Evolutionary conservation across 192 early-diverging fungal genomes (phyloP).

Genomic region (Backusella sp.): DNA sequence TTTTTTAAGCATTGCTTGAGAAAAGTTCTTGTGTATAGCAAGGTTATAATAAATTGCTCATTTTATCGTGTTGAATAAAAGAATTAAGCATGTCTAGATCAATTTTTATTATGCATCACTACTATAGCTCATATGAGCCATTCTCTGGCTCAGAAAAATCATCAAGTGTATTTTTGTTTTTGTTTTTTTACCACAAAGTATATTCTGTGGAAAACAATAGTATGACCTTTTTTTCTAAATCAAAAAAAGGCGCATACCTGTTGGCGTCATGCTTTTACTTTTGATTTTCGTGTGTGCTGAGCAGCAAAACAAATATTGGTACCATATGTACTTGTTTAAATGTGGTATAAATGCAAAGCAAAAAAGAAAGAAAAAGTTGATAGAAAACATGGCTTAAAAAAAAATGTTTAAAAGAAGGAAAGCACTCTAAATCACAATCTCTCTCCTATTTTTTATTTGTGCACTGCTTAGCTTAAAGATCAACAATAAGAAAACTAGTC

Average conservation of each 20-base stretch:
- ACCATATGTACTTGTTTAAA: not conserved
- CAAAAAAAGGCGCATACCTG: not conserved
- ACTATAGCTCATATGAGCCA: not conserved
- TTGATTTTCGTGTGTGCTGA: not conserved
- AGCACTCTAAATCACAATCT: no score
- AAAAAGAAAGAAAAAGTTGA: no score
- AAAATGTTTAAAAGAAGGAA: no score
- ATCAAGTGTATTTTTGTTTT: no score
- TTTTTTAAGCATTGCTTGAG: not conserved
- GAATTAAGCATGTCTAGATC: no score
- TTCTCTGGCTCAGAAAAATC: not conserved
- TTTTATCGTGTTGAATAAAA: not conserved
- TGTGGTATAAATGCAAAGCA: no score
- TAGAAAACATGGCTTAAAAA: no score
- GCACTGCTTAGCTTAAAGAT: not conserved
- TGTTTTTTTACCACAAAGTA: no score
- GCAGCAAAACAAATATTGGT: not conserved
- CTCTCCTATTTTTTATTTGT: slow-evolving; percentile 2
- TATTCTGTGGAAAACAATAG: no score
- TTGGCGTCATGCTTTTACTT: not conserved
- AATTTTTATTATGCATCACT: not conserved
- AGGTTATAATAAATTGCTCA: not conserved
- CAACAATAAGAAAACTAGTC: not conserved
- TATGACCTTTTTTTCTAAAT: not conserved
- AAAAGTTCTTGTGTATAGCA: not conserved